phyloP scores from a whole-genome alignment of 2,329 filamentous ascomycete genomes.

The Botryotinia calthae region DNA sequence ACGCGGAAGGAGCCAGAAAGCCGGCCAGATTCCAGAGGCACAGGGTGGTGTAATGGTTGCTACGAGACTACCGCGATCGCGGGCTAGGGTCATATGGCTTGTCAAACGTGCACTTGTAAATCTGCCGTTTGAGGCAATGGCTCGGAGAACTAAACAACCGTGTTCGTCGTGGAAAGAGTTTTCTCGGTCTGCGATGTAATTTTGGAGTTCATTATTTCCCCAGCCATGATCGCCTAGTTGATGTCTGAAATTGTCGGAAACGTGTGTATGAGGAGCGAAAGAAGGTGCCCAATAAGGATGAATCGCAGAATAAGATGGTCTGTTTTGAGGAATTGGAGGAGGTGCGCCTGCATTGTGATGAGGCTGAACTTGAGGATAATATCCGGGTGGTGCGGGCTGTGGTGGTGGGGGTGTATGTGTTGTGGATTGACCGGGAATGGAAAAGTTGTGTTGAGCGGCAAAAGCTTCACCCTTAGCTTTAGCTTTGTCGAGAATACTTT shows the following conservation, averaged over 20 bases:
- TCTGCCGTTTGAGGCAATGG: slow-evolving; percentile 45
- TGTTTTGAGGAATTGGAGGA: slow-evolving; percentile 19
- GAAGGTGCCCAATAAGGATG: slow-evolving; percentile 51
- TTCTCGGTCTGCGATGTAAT: slow-evolving; percentile 49
- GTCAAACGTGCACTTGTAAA: slow-evolving; percentile 57
- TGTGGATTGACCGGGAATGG: slow-evolving; percentile 17
- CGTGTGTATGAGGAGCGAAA: slow-evolving; percentile 47
- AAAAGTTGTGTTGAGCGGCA: slow-evolving; percentile 25
- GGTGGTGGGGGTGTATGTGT: slow-evolving; percentile 8
- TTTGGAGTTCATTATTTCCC: slow-evolving; percentile 60
- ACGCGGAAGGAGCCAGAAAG: slow-evolving; percentile 58
- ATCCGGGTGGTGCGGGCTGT: slow-evolving; percentile 15
- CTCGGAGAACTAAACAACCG: slow-evolving; percentile 52
- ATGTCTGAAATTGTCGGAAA: slow-evolving; percentile 54
- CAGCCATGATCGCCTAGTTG: slow-evolving; percentile 57
- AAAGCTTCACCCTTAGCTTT: slow-evolving; percentile 31
- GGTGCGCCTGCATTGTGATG: slow-evolving; percentile 5
- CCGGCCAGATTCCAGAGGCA: slow-evolving; percentile 58
- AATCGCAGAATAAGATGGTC: slow-evolving; percentile 18
- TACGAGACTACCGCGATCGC: slow-evolving; percentile 52
- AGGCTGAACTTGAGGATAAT: slow-evolving; percentile 12
- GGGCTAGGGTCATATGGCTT: slow-evolving; percentile 49
- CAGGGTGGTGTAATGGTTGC: slow-evolving; percentile 52
- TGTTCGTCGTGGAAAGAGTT: slow-evolving; percentile 56
- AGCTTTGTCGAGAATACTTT: slow-evolving; percentile 29